phyloP scores from a whole-genome alignment of 1,284 basidiomycete genomes.

The Polyporus tsugae region DNA sequence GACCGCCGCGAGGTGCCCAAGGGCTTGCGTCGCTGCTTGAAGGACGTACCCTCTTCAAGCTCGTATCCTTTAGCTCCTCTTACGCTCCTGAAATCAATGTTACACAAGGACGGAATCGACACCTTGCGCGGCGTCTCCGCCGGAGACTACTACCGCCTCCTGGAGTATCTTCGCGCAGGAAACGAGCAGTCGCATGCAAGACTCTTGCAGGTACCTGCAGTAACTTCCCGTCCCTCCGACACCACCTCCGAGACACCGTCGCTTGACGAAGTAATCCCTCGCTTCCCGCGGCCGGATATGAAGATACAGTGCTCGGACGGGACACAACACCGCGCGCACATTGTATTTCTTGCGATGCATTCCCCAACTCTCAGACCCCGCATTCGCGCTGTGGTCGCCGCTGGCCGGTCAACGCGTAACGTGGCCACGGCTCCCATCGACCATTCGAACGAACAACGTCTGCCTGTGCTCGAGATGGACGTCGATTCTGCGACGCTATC shows the following conservation, averaged over 20 bases:
- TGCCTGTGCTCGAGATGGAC: not conserved
- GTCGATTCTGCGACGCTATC: not conserved
- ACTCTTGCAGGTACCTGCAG: not conserved
- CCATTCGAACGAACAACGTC: not conserved
- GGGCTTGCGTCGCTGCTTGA: not conserved
- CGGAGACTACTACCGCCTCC: slow-evolving; percentile 23
- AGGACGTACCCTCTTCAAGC: not conserved
- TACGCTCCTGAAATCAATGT: not conserved
- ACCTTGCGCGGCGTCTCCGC: slow-evolving; percentile 18
- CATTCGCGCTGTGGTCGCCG: not conserved
- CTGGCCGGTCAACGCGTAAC: not conserved
- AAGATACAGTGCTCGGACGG: slow-evolving; percentile 56
- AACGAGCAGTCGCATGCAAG: not conserved
- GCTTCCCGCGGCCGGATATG: slow-evolving; percentile 42
- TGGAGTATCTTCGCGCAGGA: not conserved
- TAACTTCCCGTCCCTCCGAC: too few relatives aligned
- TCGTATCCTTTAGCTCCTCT: not conserved
- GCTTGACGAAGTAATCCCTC: not conserved
- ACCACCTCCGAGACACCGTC: not conserved
- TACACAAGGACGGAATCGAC: not conserved
- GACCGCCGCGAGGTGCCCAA: not conserved
- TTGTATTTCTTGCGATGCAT: not conserved
- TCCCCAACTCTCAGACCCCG: not conserved
- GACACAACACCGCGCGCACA: slow-evolving; percentile 49
- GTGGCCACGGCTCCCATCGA: not conserved